These are phyloP conservation scores for Saitozyma podzolica DNA, from an alignment of 768 basidiomycete species.

Conservation along the genomic window DNA sequence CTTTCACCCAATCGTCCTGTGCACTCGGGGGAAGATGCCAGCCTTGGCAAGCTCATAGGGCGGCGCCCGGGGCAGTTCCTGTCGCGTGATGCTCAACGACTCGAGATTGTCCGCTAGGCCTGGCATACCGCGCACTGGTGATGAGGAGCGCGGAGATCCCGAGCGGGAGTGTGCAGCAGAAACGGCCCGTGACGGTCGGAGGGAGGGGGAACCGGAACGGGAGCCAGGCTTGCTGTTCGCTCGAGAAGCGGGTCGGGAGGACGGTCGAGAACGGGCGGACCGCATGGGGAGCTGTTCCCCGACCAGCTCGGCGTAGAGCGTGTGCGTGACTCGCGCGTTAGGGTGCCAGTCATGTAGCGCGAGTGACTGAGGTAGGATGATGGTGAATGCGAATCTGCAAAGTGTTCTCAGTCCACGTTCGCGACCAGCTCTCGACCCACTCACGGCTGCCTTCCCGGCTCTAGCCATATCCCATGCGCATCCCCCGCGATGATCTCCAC, in stretches of 20 bases:
- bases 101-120: not conserved
- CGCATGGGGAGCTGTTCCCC: slow-evolving; percentile 14
- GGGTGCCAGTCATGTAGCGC: slow-evolving; percentile 37
- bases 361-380: slow-evolving; percentile 35
- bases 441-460: slow-evolving; percentile 38
- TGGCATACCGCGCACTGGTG: not conserved
- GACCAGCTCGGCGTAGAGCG: slow-evolving; percentile 33
- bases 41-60: not conserved
- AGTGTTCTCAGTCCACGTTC: not conserved
- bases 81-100: not conserved
- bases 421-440: not conserved
- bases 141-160: not conserved
- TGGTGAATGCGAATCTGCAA: slow-evolving; percentile 32
- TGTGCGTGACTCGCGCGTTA: slow-evolving; percentile 23
- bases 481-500: slow-evolving; percentile 31
- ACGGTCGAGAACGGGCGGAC: not conserved
- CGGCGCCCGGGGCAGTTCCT: not conserved
- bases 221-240: not conserved
- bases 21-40: not conserved
- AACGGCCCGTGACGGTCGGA: too few relatives aligned
- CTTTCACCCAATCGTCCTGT: not conserved
- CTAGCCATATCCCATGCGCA: slow-evolving; percentile 26
- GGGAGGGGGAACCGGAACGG: not conserved
- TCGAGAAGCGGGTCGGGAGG: not conserved
- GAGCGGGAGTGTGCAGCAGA: too few relatives aligned